Evolutionary conservation across 768 basidiomycete genomes (phyloP), one percentile per base, ranked within the genome.

Genomic region (Cyclocybe cylindracea): DNA sequence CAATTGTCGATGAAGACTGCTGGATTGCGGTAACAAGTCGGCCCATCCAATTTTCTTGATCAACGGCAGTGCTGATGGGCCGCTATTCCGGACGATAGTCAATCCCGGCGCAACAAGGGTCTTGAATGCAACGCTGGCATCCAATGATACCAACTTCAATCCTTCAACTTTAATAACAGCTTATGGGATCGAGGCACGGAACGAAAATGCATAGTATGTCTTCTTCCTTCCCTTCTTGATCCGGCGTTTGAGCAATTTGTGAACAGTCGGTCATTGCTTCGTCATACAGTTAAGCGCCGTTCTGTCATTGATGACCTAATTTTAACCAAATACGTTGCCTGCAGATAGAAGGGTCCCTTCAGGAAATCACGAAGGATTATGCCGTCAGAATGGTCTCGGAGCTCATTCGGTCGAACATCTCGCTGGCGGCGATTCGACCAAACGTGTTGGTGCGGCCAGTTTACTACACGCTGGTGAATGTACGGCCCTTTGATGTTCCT

Each of bases 141-240:
- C 63, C 2, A 66, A 65, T 0, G 66, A 80, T 52, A 39, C 65
- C 5, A 50, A 69, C 0, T 84, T 80, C 46, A 67, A 81, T 51
- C 71, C 76, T 1, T 69, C 76, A 1, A 56, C 55, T 4, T 80
- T 79, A 5, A 66, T 86, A 2, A 80, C 76, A 1, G 75, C 73
- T 29, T 78, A 73, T 53, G 65, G 61, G 0, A 69, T 67, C 1
- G 73, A 76, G 51, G 84, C 78, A 18, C 70, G 84, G n/a, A 84
- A 78, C 44, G 84, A 84, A 54, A 82, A 78, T 51, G 75, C 75
- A 5, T 84, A 72, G 84, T 85, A 60, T 56, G 77, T 55, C 61
- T 74, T 57, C 7, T 24, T 14, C 3, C 7, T 31, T 24, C 24
- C 24, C 24, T 18, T 10, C 18, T 48, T 16, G 24, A 44, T 11